A percentile compares a stretch with the other conserved stretches of the same genome.
These are phyloP conservation scores for Tilletia caries DNA, from an alignment of 1,284 basidiomycete genomes.

Conservation along the genomic window DNA sequence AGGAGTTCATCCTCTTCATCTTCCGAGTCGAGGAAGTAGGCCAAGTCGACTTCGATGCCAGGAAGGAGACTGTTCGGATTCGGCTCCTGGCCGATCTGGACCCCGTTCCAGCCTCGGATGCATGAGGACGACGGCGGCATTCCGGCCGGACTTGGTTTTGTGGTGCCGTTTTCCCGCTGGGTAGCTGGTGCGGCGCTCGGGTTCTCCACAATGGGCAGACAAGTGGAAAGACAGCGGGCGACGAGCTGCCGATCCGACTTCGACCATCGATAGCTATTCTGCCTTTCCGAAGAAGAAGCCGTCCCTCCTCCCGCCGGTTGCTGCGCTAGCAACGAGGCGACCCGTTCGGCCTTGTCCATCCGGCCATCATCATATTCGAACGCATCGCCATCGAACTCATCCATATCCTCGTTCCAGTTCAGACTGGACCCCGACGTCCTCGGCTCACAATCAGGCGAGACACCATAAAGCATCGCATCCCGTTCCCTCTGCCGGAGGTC, in stretches of 20 bases:
- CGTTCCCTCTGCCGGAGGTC: not conserved
- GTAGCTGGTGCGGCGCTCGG: not conserved
- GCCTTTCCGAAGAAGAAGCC: not conserved
- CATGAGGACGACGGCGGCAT: not conserved
- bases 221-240: conserved; percentile 1
- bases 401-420: not conserved
- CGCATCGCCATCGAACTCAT: not conserved
- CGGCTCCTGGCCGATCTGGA: not conserved
- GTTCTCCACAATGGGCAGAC: not conserved
- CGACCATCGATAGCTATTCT: conserved; percentile 10
- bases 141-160: not conserved
- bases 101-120: not conserved
- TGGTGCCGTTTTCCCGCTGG: not conserved
- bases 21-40: conserved; percentile 9
- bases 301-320: no score
- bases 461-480: not conserved
- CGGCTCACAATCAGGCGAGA: not conserved
- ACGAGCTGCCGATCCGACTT: not conserved
- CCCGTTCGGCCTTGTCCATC: not conserved
- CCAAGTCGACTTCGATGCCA: conserved; percentile 2
- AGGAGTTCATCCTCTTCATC: conserved; percentile 11
- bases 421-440: not conserved
- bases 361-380: conserved; percentile 6
- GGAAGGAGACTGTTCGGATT: not conserved
- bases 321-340: not conserved